Conservation (phyloP, 768 basidiomycete genomes). For the Leccinum truebloodii region DNA sequence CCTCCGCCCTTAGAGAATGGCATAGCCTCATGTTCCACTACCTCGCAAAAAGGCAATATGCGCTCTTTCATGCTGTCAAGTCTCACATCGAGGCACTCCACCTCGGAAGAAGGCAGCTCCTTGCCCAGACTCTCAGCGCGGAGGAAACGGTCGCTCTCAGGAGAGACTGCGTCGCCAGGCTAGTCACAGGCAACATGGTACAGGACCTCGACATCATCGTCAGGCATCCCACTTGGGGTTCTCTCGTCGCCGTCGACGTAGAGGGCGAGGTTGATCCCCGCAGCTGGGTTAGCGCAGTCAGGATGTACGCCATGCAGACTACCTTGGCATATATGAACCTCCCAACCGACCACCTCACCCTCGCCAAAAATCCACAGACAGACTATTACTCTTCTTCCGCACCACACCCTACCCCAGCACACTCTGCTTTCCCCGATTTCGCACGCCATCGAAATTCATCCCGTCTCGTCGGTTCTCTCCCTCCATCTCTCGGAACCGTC, state of each 20-base stretch:
- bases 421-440: slow-evolving; percentile 70
- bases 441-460: slow-evolving; percentile 31
- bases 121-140: slow-evolving; percentile 81
- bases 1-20: slow-evolving; percentile 96
- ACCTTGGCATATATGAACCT: slow-evolving; percentile 77
- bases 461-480: slow-evolving; percentile 38
- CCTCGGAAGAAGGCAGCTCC: slow-evolving; percentile 85
- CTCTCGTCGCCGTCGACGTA: slow-evolving; percentile 85
- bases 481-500: slow-evolving; percentile 16
- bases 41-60: slow-evolving; percentile 86
- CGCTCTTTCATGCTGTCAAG: slow-evolving; percentile 80
- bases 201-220: slow-evolving; percentile 96
- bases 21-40: slow-evolving; percentile 90
- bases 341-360: slow-evolving; percentile 39
- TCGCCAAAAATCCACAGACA: slow-evolving; percentile 33
- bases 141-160: slow-evolving; percentile 85
- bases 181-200: slow-evolving; percentile 88
- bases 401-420: slow-evolving; percentile 59
- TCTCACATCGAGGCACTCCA: slow-evolving; percentile 91
- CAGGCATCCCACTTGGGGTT: slow-evolving; percentile 91
- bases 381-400: slow-evolving; percentile 45
- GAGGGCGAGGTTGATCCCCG: slow-evolving; percentile 79
- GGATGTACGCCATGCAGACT: slow-evolving; percentile 91
- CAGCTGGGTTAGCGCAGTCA: slow-evolving; percentile 86
- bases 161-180: slow-evolving; percentile 81